Percentiles rank a stretch among this genome's conserved stretches.
Evolutionary conservation across 257 asterid species (phyloP).

Genomic region (Lycium ferocissimum): DNA sequence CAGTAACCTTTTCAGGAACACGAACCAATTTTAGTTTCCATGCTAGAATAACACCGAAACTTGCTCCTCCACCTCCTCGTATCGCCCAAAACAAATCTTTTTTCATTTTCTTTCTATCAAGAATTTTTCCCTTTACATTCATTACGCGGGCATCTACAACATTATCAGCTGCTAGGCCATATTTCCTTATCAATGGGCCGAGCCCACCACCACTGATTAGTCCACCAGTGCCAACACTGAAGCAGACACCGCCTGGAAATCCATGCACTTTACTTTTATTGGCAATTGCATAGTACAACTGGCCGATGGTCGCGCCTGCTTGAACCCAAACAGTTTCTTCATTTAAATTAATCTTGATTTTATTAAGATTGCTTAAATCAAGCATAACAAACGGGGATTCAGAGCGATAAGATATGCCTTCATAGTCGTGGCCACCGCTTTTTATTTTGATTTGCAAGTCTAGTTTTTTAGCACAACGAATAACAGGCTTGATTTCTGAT

Average conservation of each 20-base stretch:
- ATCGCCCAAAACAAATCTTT: conserved; percentile 10
- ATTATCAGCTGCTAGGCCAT: conserved; percentile 15
- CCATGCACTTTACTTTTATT: conserved; percentile 24
- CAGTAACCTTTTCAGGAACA: conserved; percentile 12
- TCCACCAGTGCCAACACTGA: conserved; percentile 37
- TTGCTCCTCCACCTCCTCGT: conserved; percentile 31
- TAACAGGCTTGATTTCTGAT: conserved; percentile 8
- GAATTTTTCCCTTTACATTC: neutral
- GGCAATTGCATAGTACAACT: conserved; percentile 30
- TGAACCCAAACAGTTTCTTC: conserved; percentile 34
- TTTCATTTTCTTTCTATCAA: neutral
- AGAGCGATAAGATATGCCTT: conserved; percentile 22
- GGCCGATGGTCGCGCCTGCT: conserved; percentile 33
- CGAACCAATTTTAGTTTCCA: conserved; percentile 22
- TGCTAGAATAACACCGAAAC: conserved; percentile 2
- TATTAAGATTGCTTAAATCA: conserved; percentile 20
- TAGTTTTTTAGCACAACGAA: neutral
- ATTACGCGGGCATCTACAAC: neutral
- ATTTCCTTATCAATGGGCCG: conserved; percentile 10
- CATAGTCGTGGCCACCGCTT: neutral
- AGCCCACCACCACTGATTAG: conserved; percentile 19
- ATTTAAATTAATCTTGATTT: conserved; percentile 7
- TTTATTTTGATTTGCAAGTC: neutral
- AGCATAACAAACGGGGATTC: conserved; percentile 15
- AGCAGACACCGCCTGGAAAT: conserved; percentile 34